Conservation (phyloP, 2,329 filamentous ascomycete species). For the Paracorniculantispora psalliotae region DNA sequence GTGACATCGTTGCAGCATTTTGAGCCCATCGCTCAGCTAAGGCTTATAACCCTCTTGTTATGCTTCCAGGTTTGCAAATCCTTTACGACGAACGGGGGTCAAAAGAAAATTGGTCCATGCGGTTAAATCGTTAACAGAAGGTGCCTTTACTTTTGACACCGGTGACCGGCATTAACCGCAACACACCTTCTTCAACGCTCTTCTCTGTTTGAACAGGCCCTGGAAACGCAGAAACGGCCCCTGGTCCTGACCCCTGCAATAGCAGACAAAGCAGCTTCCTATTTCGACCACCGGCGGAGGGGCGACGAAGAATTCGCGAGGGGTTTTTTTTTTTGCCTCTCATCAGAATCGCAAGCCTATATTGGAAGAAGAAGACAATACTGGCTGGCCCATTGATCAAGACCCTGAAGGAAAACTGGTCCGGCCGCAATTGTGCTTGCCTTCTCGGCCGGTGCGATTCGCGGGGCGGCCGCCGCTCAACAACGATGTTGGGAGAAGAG, state of each 20-base stretch:
- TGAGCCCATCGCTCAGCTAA: not conserved
- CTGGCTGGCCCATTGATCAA: no score
- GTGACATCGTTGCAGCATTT: not conserved
- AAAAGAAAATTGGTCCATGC: not conserved
- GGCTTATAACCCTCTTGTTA: not conserved
- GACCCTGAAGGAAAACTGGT: no score
- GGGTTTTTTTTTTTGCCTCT: no score
- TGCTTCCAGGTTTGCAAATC: not conserved
- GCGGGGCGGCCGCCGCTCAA: no score
- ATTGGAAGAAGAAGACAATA: no score
- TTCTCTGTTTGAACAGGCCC: no score
- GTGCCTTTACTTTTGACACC: not conserved
- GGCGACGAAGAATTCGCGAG: not conserved
- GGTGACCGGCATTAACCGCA: not conserved
- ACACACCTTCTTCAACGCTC: no score
- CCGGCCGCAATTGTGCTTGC: no score
- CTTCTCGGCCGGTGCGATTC: no score
- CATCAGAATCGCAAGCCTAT: no score
- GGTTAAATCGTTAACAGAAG: not conserved
- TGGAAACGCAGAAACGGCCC: no score
- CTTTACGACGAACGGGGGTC: not conserved
- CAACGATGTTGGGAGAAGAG: no score
- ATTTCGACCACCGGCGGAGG: not conserved
- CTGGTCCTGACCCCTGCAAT: conserved; percentile 5
- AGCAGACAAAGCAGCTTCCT: conserved; percentile 7